Evolutionary conservation across 345 rosid genomes (phyloP), one percentile per base, ranked within the genome.

Genomic region (Pugionium cornutum): DNA sequence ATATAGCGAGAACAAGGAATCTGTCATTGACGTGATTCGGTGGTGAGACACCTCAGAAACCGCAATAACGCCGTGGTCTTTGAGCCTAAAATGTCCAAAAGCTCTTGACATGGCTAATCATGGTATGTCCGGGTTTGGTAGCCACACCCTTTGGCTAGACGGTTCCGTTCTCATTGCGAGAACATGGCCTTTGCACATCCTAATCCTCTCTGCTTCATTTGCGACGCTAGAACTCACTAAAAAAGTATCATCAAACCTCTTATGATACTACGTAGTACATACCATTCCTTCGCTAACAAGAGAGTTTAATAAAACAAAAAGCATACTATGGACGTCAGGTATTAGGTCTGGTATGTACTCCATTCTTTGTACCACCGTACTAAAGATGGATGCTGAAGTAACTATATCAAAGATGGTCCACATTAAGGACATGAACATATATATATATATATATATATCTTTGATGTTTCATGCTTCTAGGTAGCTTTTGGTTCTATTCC

Each of bases 71-170:
- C 98, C 97, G 5, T 84, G 79, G 48, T 83, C 70, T 68, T 92
- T 87, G 37, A 92, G 91, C 34, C 78, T 56, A 61, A 76, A 84
- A 66, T 92, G 91, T 1, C 98, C 97, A 4, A 92, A 89, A 66
- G 98, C 91, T 47, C 97, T 83, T 55, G 98, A 84, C 98, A 92
- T 92, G 70, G 98, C 98, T 10, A 92, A 76, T 34, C 98, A 97
- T 30, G 98, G 98, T 28, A 66, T 55, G 81, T 92, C 85, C 31
- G 79, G 88, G 47, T 80, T 56, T 0, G 97, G 98, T 36, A 89
- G 73, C 98, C 97, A 92, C 42, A 92, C 98, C 54, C 97, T 78
- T 44, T 81, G 86, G 67, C 86, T 80, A 52, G 79, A 80, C 2
- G 91, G 87, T 34, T 89, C 95, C 73, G 75, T 74, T 68, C 80